Conservation (phyloP, 805 yeast genomes). For the Metschnikowia arizonensis region DNA sequence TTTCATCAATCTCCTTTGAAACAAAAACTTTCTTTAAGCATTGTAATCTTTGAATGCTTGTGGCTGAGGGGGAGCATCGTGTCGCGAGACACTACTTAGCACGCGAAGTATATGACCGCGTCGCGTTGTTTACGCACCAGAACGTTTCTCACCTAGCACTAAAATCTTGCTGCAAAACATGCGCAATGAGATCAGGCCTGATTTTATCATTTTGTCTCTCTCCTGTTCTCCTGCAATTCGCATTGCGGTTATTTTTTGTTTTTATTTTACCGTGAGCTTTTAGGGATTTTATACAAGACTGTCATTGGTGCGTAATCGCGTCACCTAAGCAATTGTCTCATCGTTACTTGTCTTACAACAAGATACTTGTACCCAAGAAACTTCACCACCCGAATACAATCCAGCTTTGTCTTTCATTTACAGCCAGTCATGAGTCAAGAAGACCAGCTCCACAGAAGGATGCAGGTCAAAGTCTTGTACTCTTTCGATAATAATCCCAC, state of each 20-base stretch:
- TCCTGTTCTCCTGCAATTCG: constrained; percentile 1
- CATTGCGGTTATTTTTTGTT: background rate
- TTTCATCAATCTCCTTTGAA: background rate
- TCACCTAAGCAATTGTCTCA: background rate
- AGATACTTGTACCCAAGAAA: background rate
- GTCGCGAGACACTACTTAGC: background rate
- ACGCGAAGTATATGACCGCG: constrained; percentile 12
- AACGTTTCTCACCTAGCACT: constrained; percentile 3
- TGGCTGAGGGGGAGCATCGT: background rate
- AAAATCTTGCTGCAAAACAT: constrained; percentile 6
- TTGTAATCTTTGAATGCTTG: background rate
- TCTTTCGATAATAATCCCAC: constrained; percentile 42
- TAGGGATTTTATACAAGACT: background rate
- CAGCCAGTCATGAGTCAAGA: constrained; percentile 18
- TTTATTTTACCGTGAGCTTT: background rate
- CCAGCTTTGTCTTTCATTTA: background rate
- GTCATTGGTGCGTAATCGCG: constrained; percentile 3
- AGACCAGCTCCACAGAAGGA: constrained; percentile 30
- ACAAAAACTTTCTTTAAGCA: background rate
- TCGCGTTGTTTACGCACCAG: constrained; percentile 20
- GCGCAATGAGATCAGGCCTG: constrained; percentile 1
- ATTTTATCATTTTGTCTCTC: background rate
- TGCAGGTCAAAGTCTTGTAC: constrained; percentile 45
- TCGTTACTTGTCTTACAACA: background rate
- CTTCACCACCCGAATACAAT: background rate